phyloP scores from a whole-genome alignment of 164 flowering plant genomes.

The Nymphaea colorata region DNA sequence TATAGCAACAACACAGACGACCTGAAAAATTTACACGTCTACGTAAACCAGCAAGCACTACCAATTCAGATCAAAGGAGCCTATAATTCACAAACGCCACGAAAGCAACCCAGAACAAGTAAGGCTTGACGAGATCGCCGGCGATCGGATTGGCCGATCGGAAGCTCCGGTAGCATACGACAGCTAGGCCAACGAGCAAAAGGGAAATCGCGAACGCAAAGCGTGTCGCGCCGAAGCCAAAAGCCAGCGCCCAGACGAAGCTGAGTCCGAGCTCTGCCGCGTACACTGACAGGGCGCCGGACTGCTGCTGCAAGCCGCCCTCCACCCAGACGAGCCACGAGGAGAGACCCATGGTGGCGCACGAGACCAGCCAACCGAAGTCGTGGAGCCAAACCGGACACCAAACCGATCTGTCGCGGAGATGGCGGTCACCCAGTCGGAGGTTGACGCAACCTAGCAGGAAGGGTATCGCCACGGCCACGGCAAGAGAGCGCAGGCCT shows the following conservation, averaged over 20 bases:
- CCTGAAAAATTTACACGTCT: too few relatives aligned
- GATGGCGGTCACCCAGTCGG: slow-evolving; percentile 15
- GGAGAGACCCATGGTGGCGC: slow-evolving; percentile 50
- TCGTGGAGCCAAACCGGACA: slow-evolving; percentile 56
- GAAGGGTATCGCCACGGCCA: slow-evolving; percentile 38
- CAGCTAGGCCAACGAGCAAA: slow-evolving; percentile 20
- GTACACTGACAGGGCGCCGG: slow-evolving; percentile 29
- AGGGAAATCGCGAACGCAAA: slow-evolving; percentile 30
- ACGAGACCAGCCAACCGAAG: slow-evolving; percentile 21
- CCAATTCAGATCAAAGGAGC: too few relatives aligned
- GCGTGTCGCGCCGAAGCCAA: slow-evolving; percentile 27
- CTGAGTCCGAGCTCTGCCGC: slow-evolving; percentile 31
- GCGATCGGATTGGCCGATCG: slow-evolving; percentile 48
- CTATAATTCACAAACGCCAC: slow-evolving; percentile 35
- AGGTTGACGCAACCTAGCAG: slow-evolving; percentile 25
- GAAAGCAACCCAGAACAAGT: slow-evolving; percentile 46
- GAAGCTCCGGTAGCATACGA: slow-evolving; percentile 31
- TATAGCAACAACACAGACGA: too few relatives aligned
- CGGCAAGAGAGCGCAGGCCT: slow-evolving; percentile 50
- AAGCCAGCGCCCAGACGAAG: slow-evolving; percentile 45
- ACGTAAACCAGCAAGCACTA: too few relatives aligned
- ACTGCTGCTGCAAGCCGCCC: slow-evolving; percentile 62
- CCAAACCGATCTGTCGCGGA: slow-evolving; percentile 26
- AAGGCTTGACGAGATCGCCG: slow-evolving; percentile 51
- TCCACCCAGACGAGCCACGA: slow-evolving; percentile 92